A percentile compares a stretch with the other conserved stretches of the same genome.
phyloP scores from a whole-genome alignment of 164 flowering plant genomes.

The Euptelea pleiosperma region DNA sequence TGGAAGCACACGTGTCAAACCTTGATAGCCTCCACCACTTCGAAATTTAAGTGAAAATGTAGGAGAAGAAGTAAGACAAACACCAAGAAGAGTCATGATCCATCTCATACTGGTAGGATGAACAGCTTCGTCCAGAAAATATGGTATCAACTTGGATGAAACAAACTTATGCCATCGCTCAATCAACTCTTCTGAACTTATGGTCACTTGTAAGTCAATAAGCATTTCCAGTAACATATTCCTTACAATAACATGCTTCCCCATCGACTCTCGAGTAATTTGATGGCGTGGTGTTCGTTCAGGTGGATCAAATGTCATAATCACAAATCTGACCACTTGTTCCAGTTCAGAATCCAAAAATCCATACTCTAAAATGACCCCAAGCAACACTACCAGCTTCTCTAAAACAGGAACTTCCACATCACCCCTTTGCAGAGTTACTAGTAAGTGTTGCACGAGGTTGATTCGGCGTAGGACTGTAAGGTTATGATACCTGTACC shows the following conservation, averaged over 20 bases:
- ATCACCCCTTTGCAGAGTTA: conserved; percentile 97
- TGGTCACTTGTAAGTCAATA: conserved; percentile 92
- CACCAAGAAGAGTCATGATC: conserved; percentile 99
- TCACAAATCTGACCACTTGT: conserved; percentile 88
- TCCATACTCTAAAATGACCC: conserved; percentile 96
- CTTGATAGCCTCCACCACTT: conserved; percentile 89
- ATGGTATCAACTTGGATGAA: conserved; percentile 88
- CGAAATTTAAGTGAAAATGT: conserved; percentile 93
- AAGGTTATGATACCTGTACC: conserved; percentile 97
- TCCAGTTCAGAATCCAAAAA: conserved; percentile 90
- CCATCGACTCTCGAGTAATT: conserved; percentile 84
- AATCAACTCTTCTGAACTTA: conserved; percentile 77
- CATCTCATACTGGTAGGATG: conserved; percentile 99
- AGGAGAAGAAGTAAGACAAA: conserved; percentile 84
- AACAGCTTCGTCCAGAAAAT: conserved; percentile 96
- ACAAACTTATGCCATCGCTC: conserved; percentile 99
- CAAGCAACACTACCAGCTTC: conserved; percentile 87
- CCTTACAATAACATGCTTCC: conserved; percentile 96
- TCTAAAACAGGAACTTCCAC: conserved; percentile 98
- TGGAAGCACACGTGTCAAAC: conserved; percentile 75
- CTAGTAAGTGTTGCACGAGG: conserved; percentile 93
- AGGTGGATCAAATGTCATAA: conserved; percentile 98
- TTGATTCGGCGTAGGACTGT: conserved; percentile 86
- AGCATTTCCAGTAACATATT: conserved; percentile 98
- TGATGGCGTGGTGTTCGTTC: conserved; percentile 49